phyloP scores from a whole-genome alignment of 1,284 basidiomycete species.

The Ceratobasidium sp. region DNA sequence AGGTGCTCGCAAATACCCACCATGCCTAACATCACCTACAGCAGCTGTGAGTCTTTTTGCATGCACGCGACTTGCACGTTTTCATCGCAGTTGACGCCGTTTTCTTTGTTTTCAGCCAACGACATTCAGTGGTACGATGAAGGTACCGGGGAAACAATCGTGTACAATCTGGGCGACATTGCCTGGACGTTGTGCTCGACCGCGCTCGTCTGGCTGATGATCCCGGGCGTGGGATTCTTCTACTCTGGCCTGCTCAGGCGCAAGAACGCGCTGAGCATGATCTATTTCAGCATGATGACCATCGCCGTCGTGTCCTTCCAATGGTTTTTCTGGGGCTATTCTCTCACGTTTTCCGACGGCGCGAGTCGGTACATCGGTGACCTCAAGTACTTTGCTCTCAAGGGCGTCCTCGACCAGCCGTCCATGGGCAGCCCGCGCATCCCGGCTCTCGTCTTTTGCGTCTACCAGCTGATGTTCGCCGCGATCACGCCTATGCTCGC shows the following conservation, averaged over 20 bases:
- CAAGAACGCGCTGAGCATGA: slow-evolving; percentile 70
- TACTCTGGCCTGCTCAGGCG: slow-evolving; percentile 68
- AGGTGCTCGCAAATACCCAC: too few relatives aligned
- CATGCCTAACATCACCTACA: slow-evolving; percentile 45
- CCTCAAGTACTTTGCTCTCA: slow-evolving; percentile 81
- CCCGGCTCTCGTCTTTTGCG: slow-evolving; percentile 86
- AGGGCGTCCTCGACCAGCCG: slow-evolving; percentile 80
- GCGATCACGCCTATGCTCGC: slow-evolving; percentile 82
- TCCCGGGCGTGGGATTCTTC: slow-evolving; percentile 66
- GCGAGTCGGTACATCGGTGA: slow-evolving; percentile 50
- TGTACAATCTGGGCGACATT: slow-evolving; percentile 67
- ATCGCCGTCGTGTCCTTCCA: slow-evolving; percentile 63
- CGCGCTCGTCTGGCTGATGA: slow-evolving; percentile 67
- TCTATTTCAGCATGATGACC: slow-evolving; percentile 64
- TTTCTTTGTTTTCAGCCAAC: slow-evolving; percentile 28
- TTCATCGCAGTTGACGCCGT: not conserved
- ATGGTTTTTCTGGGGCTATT: slow-evolving; percentile 58
- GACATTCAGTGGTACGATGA: slow-evolving; percentile 36
- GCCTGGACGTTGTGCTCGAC: slow-evolving; percentile 60
- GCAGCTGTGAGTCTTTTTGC: slow-evolving; percentile 15
- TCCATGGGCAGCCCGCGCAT: slow-evolving; percentile 80
- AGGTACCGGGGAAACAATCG: slow-evolving; percentile 41
- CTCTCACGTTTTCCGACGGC: slow-evolving; percentile 59
- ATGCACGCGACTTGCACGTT: too few relatives aligned
- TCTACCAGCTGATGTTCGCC: slow-evolving; percentile 93